These are phyloP conservation scores for Candida neerlandica DNA, from an alignment of 1,139 yeast species.

Conservation along the genomic window DNA sequence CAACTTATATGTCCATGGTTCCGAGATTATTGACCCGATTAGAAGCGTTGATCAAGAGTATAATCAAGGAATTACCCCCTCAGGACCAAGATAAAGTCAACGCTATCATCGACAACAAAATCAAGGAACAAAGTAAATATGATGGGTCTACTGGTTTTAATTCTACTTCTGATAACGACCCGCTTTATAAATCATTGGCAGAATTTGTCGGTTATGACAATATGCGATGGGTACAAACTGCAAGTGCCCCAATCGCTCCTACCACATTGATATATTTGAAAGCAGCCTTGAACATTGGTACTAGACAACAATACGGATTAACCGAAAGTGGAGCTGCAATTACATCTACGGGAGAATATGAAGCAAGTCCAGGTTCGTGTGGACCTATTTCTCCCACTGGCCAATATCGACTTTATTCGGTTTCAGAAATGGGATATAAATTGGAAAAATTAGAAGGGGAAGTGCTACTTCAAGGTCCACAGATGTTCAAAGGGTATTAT, in stretches of 20 bases:
- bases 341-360: constrained; percentile 29
- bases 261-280: constrained; percentile 34
- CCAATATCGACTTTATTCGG: constrained; percentile 30
- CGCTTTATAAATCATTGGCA: constrained; percentile 29
- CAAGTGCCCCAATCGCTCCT: constrained; percentile 40
- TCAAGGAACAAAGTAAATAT: constrained; percentile 23
- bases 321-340: constrained; percentile 43
- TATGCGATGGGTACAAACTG: constrained; percentile 29
- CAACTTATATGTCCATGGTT: constrained; percentile 36
- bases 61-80: constrained; percentile 24
- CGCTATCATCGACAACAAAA: constrained; percentile 27
- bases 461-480: constrained; percentile 34
- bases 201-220: constrained; percentile 33
- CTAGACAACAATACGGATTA: constrained; percentile 40
- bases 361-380: constrained; percentile 37
- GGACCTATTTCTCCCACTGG: constrained; percentile 32
- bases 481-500: constrained; percentile 32
- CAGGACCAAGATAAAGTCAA: constrained; percentile 19
- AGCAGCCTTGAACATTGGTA: constrained; percentile 36
- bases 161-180: constrained; percentile 24
- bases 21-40: constrained; percentile 36
- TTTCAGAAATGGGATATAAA: constrained; percentile 31
- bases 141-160: constrained; percentile 32
- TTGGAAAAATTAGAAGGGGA: constrained; percentile 31
- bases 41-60: constrained; percentile 43